Conservation (phyloP, 306 rosid species). For the Gleditsia sinensis region DNA sequence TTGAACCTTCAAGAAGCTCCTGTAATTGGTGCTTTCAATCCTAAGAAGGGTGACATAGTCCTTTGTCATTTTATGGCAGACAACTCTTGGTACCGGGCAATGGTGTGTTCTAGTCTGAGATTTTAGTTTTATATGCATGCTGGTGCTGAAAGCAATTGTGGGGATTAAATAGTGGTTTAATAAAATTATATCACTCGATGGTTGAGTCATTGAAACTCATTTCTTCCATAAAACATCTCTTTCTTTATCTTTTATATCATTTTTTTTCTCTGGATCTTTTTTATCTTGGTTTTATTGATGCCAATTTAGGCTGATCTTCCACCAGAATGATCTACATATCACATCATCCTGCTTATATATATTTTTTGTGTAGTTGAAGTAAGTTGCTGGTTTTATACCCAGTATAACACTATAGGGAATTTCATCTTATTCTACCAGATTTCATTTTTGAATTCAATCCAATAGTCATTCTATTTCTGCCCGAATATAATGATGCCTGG, state of each 20-base stretch:
- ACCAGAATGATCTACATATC: background rate
- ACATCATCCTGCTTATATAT: background rate
- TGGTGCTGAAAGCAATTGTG: constrained; percentile 10
- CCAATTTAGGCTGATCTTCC: constrained; percentile 17
- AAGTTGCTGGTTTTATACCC: background rate
- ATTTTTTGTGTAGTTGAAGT: background rate
- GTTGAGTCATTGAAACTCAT: background rate
- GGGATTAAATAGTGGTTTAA: background rate
- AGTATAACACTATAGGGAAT: background rate
- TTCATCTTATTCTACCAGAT: background rate
- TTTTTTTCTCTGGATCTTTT: background rate
- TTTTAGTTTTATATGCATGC: background rate
- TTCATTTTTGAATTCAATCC: constrained; percentile 1
- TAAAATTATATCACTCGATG: constrained; percentile 3
- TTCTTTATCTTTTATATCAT: background rate
- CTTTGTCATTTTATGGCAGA: constrained; percentile 82
- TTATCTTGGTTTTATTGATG: background rate
- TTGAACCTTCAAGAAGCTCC: constrained; percentile 92
- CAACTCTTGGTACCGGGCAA: constrained; percentile 90
- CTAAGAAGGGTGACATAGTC: constrained; percentile 93
- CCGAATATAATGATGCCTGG: background rate
- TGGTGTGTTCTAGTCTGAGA: constrained; percentile 59
- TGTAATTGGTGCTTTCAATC: constrained; percentile 82
- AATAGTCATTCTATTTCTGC: background rate
- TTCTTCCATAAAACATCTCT: background rate